Evolutionary conservation across 2,329 filamentous ascomycete species (phyloP).

Genomic region (Alternaria gansuensis): DNA sequence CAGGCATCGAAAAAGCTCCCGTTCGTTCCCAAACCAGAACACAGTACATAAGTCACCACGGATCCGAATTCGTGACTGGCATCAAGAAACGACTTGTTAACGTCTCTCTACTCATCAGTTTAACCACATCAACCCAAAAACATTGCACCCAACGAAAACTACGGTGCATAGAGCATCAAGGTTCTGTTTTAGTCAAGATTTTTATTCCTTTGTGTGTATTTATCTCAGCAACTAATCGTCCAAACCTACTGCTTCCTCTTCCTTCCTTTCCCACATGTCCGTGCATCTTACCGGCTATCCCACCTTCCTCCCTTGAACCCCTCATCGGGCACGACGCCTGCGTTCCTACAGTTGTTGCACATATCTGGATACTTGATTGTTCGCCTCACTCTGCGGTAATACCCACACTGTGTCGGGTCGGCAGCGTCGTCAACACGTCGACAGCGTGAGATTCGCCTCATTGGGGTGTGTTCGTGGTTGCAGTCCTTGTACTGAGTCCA

Average conservation of each 20-base stretch:
- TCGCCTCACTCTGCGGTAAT: neutral
- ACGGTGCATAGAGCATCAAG: neutral
- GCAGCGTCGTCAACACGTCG: neutral
- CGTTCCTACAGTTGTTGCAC: neutral
- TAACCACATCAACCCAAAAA: neutral
- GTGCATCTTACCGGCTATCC: neutral
- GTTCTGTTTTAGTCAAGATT: too few relatives aligned
- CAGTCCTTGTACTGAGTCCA: conserved; percentile 15
- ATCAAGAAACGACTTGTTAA: neutral
- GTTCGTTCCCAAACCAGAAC: neutral
- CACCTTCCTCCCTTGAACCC: conserved; percentile 7
- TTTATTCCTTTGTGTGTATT: neutral
- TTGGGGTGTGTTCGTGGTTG: conserved; percentile 9
- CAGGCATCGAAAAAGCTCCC: neutral
- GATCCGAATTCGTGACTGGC: neutral
- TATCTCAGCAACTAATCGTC: neutral
- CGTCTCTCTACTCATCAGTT: neutral
- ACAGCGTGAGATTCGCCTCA: conserved; percentile 3
- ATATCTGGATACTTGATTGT: conserved; percentile 5
- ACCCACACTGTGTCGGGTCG: neutral
- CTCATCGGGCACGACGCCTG: conserved; percentile 3
- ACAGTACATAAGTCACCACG: neutral
- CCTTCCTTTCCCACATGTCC: neutral
- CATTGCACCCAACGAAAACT: neutral
- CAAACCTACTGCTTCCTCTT: neutral